Conservation (phyloP, 2,329 filamentous ascomycete genomes). For the Ophiocordyceps camponoti-saundersi region DNA sequence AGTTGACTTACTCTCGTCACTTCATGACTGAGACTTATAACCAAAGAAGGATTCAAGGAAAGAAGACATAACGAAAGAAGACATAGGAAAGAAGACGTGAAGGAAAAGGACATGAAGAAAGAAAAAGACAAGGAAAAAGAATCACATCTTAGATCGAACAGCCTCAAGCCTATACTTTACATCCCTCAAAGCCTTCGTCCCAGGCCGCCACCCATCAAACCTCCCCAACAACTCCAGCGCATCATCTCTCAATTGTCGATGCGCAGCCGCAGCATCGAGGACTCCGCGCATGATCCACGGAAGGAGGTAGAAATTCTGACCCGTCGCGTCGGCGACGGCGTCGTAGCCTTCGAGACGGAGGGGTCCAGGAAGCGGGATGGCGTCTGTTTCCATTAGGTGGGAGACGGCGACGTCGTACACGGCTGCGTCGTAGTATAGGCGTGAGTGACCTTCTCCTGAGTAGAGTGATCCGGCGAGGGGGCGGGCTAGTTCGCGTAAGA, state of each 20-base stretch:
- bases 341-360: constrained; percentile 8
- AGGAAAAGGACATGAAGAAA: neutral
- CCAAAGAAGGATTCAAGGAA: neutral
- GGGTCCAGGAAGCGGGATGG: constrained; percentile 21
- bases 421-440: constrained; percentile 75
- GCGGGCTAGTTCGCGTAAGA: constrained; percentile 76
- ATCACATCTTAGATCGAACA: constrained; percentile 63
- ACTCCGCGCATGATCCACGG: constrained; percentile 93
- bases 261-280: constrained; percentile 81
- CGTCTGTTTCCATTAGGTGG: constrained; percentile 57
- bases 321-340: constrained; percentile 5
- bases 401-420: constrained; percentile 69
- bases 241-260: constrained; percentile 60
- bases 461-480: constrained; percentile 86
- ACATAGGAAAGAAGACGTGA: neutral
- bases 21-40: no score
- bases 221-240: constrained; percentile 63
- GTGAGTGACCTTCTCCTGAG: constrained; percentile 79
- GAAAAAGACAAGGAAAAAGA: neutral
- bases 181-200: constrained; percentile 81
- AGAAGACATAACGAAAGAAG: neutral
- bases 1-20: no score
- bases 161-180: constrained; percentile 90
- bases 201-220: constrained; percentile 88
- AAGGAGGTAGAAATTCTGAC: constrained; percentile 65